Evolutionary conservation across 306 rosid genomes (phyloP), one percentile per base, ranked within the genome.

Genomic region (Begonia masoniana): DNA sequence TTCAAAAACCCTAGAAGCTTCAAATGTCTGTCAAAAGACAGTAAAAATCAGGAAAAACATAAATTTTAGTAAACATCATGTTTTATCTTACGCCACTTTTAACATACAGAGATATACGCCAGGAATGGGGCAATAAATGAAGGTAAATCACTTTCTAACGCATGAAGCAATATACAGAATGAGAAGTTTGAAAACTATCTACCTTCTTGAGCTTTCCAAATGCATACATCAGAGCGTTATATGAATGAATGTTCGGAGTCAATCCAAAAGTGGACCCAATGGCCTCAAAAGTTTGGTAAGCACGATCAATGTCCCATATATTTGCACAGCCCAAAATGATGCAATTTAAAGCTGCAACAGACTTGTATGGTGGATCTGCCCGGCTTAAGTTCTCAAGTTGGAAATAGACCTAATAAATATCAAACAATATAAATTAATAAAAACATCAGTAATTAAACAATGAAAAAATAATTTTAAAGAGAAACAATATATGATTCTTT

Each of bases 261-360:
- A 83, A 68, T 66, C 79, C 93, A 74, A 86, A 92, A 73, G 70
- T 10, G 41, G 96, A 81, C 63, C 77, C 69, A 61, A 92, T 83
- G 21, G 96, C 92, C 62, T 92, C 99, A 65, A 86, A 92, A 39
- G 96, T 92, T 69, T 92, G 96, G 78, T 92, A 92, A 21, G 96
- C 96, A 12, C 99, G 96, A 59, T 92, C 94, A 59, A 92, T 84
- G 74, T 92, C 94, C 86, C 94, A 86, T 68, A 77, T 79, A 75
- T 92, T 92, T 54, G 95, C 96, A 68, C 96, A 92, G 13, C 99
- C 96, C 69, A 86, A 56, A 57, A 92, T 66, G 64, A 92, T 17
- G 55, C 99, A 86, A 70, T 92, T 92, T 56, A 92, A 69, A 16
- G 99, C 96, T 15, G 87, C 80, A 52, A 92, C 76, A 41, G 99